phyloP scores from a whole-genome alignment of 371 early-diverging fungal genomes.

The Umbelopsis sp. region DNA sequence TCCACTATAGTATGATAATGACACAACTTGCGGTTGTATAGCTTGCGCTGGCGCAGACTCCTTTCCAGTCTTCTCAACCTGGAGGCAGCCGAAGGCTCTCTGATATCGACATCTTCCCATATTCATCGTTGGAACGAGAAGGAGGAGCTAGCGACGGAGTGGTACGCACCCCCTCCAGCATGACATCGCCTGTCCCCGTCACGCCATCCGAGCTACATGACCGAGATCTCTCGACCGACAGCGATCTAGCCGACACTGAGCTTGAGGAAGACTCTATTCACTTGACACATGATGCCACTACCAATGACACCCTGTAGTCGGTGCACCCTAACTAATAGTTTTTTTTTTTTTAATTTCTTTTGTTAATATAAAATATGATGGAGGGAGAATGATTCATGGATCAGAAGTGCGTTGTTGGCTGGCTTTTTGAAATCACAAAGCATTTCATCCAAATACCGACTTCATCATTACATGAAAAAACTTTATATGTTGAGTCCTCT shows the following conservation, averaged over 20 bases:
- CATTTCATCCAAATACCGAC: conserved; percentile 20
- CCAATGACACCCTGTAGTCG: not conserved
- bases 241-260: conserved; percentile 11
- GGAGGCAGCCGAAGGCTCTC: conserved; percentile 42
- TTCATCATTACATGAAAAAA: conserved; percentile 20
- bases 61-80: conserved; percentile 29
- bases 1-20: too few relatives aligned
- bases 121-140: conserved; percentile 33
- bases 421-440: conserved; percentile 19
- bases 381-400: conserved; percentile 1
- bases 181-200: conserved; percentile 1
- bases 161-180: conserved; percentile 12
- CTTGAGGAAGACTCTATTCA: conserved; percentile 4
- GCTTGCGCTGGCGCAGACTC: conserved; percentile 40
- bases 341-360: conserved; percentile 2
- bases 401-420: conserved; percentile 20
- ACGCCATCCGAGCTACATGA: conserved; percentile 5
- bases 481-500: conserved; percentile 13
- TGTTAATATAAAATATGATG: not conserved
- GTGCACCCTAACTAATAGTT: not conserved
- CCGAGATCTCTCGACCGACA: conserved; percentile 11
- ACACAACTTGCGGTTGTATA: conserved; percentile 3
- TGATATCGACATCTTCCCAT: conserved; percentile 48
- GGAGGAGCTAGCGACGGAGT: conserved; percentile 11
- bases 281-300: not conserved